These are phyloP conservation scores for Globisporangium paddicum DNA, from an alignment of 352 stramenopile species.

Conservation along the genomic window DNA sequence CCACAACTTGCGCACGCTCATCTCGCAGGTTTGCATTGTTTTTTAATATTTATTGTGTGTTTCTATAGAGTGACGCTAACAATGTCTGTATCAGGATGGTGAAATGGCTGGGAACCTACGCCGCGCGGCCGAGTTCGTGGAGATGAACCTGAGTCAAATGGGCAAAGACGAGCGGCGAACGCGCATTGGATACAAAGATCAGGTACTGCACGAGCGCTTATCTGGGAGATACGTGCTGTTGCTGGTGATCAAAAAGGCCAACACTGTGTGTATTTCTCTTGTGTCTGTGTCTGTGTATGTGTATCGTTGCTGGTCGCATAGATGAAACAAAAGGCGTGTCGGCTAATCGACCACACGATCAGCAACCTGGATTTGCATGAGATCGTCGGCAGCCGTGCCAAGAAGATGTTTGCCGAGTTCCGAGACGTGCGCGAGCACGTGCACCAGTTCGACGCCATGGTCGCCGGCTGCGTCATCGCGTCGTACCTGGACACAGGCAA, in stretches of 20 bases:
- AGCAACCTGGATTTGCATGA: constrained; percentile 94
- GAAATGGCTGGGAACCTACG: constrained; percentile 84
- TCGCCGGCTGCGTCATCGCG: constrained; percentile 85
- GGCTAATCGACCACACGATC: constrained; percentile 89
- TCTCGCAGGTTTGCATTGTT: constrained; percentile 69
- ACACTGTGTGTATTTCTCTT: background rate
- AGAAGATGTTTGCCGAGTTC: constrained; percentile 97
- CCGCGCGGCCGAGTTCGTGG: constrained; percentile 88
- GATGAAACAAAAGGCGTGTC: constrained; percentile 92
- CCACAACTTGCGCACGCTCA: constrained; percentile 94
- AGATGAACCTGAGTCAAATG: constrained; percentile 97
- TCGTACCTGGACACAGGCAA: constrained; percentile 84
- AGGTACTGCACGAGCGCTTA: constrained; percentile 54
- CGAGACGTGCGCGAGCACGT: constrained; percentile 94
- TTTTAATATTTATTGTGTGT: background rate
- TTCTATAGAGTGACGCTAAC: background rate
- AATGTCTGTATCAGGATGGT: constrained; percentile 47
- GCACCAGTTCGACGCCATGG: constrained; percentile 93
- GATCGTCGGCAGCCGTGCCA: constrained; percentile 91
- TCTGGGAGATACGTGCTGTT: background rate
- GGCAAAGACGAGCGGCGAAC: constrained; percentile 95
- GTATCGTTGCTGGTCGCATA: constrained; percentile 85
- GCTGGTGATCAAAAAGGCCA: constrained; percentile 15
- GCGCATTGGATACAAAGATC: constrained; percentile 96
- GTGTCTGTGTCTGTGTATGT: constrained; percentile 22